Evolutionary conservation across 2,329 filamentous ascomycete species (phyloP).

Genomic region (Fusarium nodosum): DNA sequence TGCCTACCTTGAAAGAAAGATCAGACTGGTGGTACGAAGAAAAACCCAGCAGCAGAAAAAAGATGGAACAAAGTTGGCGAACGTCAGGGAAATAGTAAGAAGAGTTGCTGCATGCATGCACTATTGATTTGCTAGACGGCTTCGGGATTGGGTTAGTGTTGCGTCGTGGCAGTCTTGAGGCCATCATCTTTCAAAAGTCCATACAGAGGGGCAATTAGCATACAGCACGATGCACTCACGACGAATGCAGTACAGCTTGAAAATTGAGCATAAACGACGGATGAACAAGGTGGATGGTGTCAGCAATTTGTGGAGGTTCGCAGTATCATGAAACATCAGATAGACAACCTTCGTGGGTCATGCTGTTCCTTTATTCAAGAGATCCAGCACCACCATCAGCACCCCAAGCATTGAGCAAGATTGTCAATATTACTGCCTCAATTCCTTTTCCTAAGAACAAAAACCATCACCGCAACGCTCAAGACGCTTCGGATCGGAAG

Average conservation of each 20-base stretch:
- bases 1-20: neutral
- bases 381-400: slow-evolving; percentile 8
- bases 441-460: slow-evolving; percentile 7
- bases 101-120: neutral
- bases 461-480: neutral
- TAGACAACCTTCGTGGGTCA: slow-evolving; percentile 5
- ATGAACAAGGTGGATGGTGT: neutral
- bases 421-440: slow-evolving; percentile 12
- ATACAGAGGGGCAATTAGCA: neutral
- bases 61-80: neutral
- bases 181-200: neutral
- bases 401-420: slow-evolving; percentile 3
- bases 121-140: neutral
- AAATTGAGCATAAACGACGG: neutral
- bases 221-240: neutral
- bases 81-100: neutral
- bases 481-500: neutral
- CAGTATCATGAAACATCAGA: neutral
- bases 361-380: slow-evolving; percentile 31
- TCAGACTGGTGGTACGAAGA: neutral
- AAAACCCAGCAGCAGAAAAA: neutral
- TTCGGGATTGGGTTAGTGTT: neutral
- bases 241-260: too few species aligned
- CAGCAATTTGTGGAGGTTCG: neutral
- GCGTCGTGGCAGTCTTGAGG: neutral